Evolutionary conservation across 23 red algal species (phyloP), one percentile per base, ranked within the genome.

Genomic region (Gracilariopsis chorda): DNA sequence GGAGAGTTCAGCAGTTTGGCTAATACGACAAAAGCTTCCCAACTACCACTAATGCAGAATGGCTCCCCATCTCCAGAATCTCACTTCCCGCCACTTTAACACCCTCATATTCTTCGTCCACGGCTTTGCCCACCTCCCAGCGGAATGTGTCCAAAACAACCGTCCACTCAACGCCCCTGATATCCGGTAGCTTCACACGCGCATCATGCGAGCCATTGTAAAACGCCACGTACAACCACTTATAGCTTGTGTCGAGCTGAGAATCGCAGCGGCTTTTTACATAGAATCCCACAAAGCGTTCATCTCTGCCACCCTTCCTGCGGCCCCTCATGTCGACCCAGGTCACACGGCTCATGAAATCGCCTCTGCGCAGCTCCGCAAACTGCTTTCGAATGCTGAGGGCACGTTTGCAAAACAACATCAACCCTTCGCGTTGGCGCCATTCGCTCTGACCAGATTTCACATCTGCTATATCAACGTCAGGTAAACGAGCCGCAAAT

Each of bases 261-360:
- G 17, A 42, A 16, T 42, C 24, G 33, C 47, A 36, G 24, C 14
- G 42, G 24, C 39, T 73, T 24, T 73, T 73, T 17, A 46, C 67
- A 73, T 25, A 20, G 47, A 73, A 46, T 25, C 6, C 67, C 24
- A 73, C 67, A 73, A 45, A 73, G 8, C 67, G 67, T 46, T 73
- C 67, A 7, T 73, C 67, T 47, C 67, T 36, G 47, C 67, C 37
- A 8, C 4, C 19, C 14, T 47, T 73, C 32, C 47, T 42, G 24
- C 67, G 42, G 33, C 67, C 67, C 17, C 67, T 73, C 67, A 73
- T 80, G 30, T 80, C 76, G 16, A 80, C 42, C 76, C 76, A 80
- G 37, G 42, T 80, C 17, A 45, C 52, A 39, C 55, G 28, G 43
- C 55, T 80, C 48, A 57, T 57, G 48, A 80, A 80, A 27, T 80